These are phyloP conservation scores for Apiospora hydei DNA, from an alignment of 2,329 filamentous ascomycete genomes.

Conservation along the genomic window DNA sequence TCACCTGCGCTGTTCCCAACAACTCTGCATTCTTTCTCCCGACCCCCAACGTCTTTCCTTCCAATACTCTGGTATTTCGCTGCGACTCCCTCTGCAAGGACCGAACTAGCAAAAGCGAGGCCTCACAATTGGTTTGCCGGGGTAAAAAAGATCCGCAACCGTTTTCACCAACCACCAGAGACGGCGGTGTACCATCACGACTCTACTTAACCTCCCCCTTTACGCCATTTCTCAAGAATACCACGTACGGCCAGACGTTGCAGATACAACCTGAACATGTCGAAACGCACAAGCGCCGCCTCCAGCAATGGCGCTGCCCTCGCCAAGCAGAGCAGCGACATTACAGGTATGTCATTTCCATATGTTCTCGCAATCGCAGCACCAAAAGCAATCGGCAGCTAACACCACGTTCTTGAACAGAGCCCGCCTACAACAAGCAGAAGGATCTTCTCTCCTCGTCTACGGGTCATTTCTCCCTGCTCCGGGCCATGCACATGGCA, in stretches of 20 bases:
- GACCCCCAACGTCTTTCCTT: not conserved
- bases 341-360: slow-evolving; percentile 49
- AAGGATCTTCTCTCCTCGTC: slow-evolving; percentile 74
- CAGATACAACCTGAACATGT: slow-evolving; percentile 56
- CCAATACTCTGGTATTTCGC: not conserved
- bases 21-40: not conserved
- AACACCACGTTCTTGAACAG: not conserved
- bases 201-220: not conserved
- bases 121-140: not conserved
- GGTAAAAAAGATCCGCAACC: slow-evolving; percentile 14
- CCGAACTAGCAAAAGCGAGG: not conserved
- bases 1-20: not conserved
- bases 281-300: slow-evolving; percentile 63
- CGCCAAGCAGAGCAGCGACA: slow-evolving; percentile 49
- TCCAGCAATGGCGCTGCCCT: slow-evolving; percentile 54
- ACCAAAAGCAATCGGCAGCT: not conserved
- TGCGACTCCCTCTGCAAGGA: not conserved
- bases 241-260: not conserved
- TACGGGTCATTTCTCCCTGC: slow-evolving; percentile 75
- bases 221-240: slow-evolving; percentile 8
- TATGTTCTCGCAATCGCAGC: not conserved
- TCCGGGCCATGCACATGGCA: slow-evolving; percentile 77
- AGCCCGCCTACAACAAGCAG: slow-evolving; percentile 74
- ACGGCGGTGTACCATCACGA: slow-evolving; percentile 22
- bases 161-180: slow-evolving; percentile 20